Percentiles rank a stretch among this genome's conserved stretches.
Conservation (phyloP, 176 grass and related monocot genomes). For the Oropetium thomaeum region DNA sequence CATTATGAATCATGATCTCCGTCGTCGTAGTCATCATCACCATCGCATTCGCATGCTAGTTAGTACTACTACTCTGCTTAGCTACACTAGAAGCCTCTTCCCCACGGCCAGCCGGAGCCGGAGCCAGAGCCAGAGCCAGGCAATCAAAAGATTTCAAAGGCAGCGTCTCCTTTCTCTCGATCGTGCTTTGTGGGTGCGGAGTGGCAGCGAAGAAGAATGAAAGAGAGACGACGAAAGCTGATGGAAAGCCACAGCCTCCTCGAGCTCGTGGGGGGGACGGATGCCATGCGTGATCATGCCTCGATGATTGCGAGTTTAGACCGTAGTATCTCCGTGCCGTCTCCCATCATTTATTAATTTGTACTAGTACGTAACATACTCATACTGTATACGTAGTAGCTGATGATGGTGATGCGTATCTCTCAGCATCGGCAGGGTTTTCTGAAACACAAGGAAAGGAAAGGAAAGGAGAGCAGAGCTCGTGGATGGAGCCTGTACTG, state of each 20-base stretch:
- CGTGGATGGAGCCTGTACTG: no score
- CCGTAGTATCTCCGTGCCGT: not conserved
- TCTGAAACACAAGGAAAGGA: not conserved
- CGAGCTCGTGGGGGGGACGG: constrained; percentile 2
- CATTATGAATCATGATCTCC: constrained; percentile 10
- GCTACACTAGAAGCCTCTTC: constrained; percentile 17
- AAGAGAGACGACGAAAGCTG: not conserved
- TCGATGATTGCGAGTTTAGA: constrained; percentile 39
- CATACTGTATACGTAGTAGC: not conserved
- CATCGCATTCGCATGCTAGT: not conserved
- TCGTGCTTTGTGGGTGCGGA: no score
- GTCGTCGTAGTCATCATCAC: not conserved
- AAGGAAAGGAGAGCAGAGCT: no score
- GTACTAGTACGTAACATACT: no score
- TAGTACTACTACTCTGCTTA: not conserved
- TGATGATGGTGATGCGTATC: not conserved
- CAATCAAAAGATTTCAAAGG: no score
- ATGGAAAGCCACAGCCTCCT: constrained; percentile 2
- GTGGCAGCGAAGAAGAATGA: not conserved
- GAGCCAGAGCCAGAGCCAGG: no score
- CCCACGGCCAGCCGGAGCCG: constrained; percentile 42
- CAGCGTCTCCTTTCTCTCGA: not conserved
- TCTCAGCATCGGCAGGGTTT: not conserved
- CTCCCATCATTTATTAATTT: not conserved
- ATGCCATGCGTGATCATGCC: constrained; percentile 24